Evolutionary conservation across 768 basidiomycete species (phyloP), one percentile per base, ranked within the genome.

Genomic region (Mycena leptocephala): DNA sequence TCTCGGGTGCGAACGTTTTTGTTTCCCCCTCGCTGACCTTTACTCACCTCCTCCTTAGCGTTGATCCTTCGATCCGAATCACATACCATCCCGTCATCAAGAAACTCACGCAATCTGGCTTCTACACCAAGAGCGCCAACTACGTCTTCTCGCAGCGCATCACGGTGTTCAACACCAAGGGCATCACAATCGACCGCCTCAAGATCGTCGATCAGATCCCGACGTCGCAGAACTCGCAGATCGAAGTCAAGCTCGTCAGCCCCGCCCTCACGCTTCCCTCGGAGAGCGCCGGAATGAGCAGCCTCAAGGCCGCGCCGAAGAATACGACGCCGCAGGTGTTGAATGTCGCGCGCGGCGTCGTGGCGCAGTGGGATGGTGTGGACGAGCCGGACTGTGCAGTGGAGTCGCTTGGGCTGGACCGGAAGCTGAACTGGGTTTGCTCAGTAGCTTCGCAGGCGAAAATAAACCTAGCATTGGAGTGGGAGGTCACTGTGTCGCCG

Each of bases 341-440:
- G 28, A 51, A 30, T 10, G 75, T 83, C 7, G 65, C 65, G 28
- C 63, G 66, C 18, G 82, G 80, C 2, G 78, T 82, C 9, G 55
- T 53, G 13, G 83, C 82, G 67, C 74, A 81, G 64, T 83, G 82
- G 83, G 81, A 82, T 13, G 83, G 82, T 4, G 74, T 75, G 0
- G 81, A 82, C 33, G 80, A 77, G 58, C 74, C 63, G 5, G 78
- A 75, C 13, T 46, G n/a, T 18, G 79, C 66, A 69, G 70, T 66
- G 63, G 77, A 78, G 69, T 9, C 80, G 10, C 68, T 85, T 58
- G 86, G 84, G 1, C 79, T 82, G 62, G 83, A 88, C 69, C 84
- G 86, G 8, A 83, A 82, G 79, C 70, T 88, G 61, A 81, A 83
- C 41, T 87, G 85, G 84, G 72, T 85, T n/a, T 86, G 85, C 41